phyloP scores from a whole-genome alignment of 495 filamentous ascomycete species.

The Pseudotulostoma volvatum region DNA sequence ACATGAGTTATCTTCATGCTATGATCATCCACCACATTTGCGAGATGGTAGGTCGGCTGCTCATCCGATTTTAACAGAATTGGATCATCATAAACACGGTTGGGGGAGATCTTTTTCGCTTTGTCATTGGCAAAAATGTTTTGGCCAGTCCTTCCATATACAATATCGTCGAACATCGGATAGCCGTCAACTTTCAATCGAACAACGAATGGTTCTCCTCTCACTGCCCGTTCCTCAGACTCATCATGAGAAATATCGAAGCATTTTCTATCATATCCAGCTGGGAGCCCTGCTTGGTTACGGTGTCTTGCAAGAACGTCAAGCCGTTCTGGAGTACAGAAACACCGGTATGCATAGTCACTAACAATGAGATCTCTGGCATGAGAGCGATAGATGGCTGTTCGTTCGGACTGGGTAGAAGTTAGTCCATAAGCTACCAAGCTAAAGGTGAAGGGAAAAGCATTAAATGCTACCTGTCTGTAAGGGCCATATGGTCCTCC shows the following conservation, averaged over 20 bases:
- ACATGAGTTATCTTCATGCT: constrained; percentile 92
- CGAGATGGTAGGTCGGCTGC: constrained; percentile 87
- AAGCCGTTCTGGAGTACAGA: constrained; percentile 63
- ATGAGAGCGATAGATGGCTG: constrained; percentile 53
- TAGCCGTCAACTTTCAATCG: constrained; percentile 48
- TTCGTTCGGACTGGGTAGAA: constrained; percentile 55
- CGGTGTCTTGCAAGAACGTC: constrained; percentile 43
- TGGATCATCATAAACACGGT: constrained; percentile 50
- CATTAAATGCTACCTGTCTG: constrained; percentile 42
- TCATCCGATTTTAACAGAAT: constrained; percentile 83
- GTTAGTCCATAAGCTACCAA: neutral
- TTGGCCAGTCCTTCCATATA: constrained; percentile 49
- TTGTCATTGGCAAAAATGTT: constrained; percentile 21
- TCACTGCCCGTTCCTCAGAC: constrained; percentile 47
- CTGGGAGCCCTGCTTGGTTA: constrained; percentile 40
- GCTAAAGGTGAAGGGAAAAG: neutral
- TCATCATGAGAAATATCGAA: constrained; percentile 44
- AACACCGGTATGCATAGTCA: constrained; percentile 80
- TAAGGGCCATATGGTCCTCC: constrained; percentile 75
- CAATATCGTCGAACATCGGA: constrained; percentile 52
- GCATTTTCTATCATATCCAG: constrained; percentile 67
- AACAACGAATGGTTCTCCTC: constrained; percentile 60
- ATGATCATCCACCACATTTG: constrained; percentile 93
- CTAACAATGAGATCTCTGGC: constrained; percentile 50
- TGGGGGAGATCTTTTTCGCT: constrained; percentile 26